A percentile compares a stretch with the other conserved stretches of the same genome.
Evolutionary conservation across 768 basidiomycete species (phyloP).

Genomic region (Stropharia rugosoannulata): DNA sequence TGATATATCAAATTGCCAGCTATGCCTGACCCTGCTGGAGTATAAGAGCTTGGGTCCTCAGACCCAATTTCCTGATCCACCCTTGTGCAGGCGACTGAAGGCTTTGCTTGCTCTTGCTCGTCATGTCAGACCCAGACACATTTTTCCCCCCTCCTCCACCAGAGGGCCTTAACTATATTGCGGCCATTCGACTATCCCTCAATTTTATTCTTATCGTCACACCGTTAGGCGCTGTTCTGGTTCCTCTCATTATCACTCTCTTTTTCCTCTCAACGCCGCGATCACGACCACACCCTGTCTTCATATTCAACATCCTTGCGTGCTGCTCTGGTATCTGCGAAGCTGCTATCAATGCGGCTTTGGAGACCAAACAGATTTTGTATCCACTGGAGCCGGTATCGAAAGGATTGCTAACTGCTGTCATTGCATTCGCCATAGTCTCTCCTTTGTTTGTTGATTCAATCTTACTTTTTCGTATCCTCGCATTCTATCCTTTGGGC

Average conservation of each 20-base stretch:
- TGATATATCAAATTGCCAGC: too few relatives aligned
- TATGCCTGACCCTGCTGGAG: too few relatives aligned
- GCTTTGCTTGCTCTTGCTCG: too few relatives aligned
- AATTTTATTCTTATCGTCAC: slow-evolving; percentile 27
- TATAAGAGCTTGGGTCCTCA: too few relatives aligned
- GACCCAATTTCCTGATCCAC: too few relatives aligned
- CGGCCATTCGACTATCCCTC: slow-evolving; percentile 21
- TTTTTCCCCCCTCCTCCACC: slow-evolving; percentile 19
- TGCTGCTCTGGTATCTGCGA: slow-evolving; percentile 23
- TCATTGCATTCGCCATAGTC: slow-evolving; percentile 22
- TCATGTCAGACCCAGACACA: background rate
- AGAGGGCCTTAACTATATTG: slow-evolving; percentile 26
- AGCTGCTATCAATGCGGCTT: slow-evolving; percentile 22
- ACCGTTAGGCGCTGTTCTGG: slow-evolving; percentile 25
- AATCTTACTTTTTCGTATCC: slow-evolving; percentile 35
- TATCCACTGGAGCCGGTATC: slow-evolving; percentile 17
- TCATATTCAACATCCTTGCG: slow-evolving; percentile 30
- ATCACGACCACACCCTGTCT: slow-evolving; percentile 26
- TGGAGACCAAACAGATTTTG: slow-evolving; percentile 15
- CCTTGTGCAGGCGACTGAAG: too few relatives aligned
- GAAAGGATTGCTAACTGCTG: slow-evolving; percentile 17
- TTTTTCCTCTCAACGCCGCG: slow-evolving; percentile 28
- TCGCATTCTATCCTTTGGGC: slow-evolving; percentile 31
- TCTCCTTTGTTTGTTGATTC: slow-evolving; percentile 35
- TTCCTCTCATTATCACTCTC: slow-evolving; percentile 31